Conservation (phyloP, 179 eudicot species). For the Nepenthes alata region DNA sequence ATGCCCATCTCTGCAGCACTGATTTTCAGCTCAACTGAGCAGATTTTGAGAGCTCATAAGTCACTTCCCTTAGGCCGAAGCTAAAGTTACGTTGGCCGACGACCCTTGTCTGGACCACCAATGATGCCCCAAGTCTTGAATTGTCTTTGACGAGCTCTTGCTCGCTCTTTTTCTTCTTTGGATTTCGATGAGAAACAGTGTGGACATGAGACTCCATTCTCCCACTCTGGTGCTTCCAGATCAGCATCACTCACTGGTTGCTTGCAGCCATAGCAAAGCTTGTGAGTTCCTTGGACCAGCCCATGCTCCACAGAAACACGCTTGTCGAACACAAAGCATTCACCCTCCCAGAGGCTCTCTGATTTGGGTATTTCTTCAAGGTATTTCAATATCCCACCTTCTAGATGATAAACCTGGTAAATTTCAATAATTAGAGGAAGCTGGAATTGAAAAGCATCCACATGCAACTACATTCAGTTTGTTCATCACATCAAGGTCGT, state of each 20-base stretch:
- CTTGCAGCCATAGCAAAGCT: slow-evolving; percentile 97
- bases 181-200: slow-evolving; percentile 71
- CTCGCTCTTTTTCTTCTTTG: slow-evolving; percentile 88
- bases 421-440: neutral
- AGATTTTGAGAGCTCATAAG: slow-evolving; percentile 29
- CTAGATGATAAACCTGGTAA: slow-evolving; percentile 76
- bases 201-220: slow-evolving; percentile 68
- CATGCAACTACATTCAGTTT: neutral
- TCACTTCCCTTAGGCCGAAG: slow-evolving; percentile 3
- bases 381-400: slow-evolving; percentile 88
- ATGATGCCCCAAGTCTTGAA: slow-evolving; percentile 77
- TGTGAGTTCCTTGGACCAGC: slow-evolving; percentile 66
- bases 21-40: slow-evolving; percentile 12
- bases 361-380: slow-evolving; percentile 75
- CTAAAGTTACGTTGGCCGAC: slow-evolving; percentile 30
- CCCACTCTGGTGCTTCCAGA: slow-evolving; percentile 80
- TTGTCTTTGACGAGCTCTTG: slow-evolving; percentile 90
- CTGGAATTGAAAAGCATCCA: neutral
- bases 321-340: slow-evolving; percentile 96
- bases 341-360: slow-evolving; percentile 89
- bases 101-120: slow-evolving; percentile 93
- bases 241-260: slow-evolving; percentile 94
- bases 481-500: too few species aligned
- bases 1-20: neutral
- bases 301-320: slow-evolving; percentile 97